Evolutionary conservation across 352 stramenopile genomes (phyloP).

Genomic region (Phytophthora constricta): DNA sequence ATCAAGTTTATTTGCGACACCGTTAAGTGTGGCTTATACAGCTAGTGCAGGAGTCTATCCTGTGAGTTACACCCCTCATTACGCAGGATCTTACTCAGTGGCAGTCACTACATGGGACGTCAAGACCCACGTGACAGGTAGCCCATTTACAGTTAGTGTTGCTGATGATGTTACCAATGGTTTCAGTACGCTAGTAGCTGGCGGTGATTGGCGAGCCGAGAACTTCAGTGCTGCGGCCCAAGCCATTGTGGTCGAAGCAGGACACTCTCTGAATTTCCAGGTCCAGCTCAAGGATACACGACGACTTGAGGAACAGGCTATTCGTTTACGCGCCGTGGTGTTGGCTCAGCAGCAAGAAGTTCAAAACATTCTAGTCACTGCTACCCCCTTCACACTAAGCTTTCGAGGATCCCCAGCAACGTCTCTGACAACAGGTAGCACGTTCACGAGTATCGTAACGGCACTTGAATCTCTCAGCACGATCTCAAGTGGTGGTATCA

Average conservation of each 20-base stretch:
- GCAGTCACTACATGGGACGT: constrained; percentile 81
- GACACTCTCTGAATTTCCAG: constrained; percentile 73
- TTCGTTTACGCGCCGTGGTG: constrained; percentile 65
- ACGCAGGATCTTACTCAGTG: constrained; percentile 90
- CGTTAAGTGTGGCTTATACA: constrained; percentile 55
- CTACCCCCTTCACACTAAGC: constrained; percentile 50
- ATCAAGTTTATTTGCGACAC: constrained; percentile 50
- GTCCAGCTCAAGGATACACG: constrained; percentile 92
- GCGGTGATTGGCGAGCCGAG: constrained; percentile 75
- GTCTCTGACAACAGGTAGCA: constrained; percentile 41
- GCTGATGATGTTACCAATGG: constrained; percentile 72
- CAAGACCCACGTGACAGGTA: constrained; percentile 83
- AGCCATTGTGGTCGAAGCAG: constrained; percentile 60
- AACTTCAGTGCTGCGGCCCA: constrained; percentile 59
- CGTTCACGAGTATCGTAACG: constrained; percentile 51
- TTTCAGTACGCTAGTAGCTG: constrained; percentile 71
- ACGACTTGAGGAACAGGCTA: constrained; percentile 68
- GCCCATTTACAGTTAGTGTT: constrained; percentile 89
- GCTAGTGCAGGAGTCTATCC: constrained; percentile 88
- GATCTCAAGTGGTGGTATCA: constrained; percentile 78
- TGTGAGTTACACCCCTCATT: constrained; percentile 91
- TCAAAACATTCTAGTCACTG: constrained; percentile 58
- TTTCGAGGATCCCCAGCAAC: constrained; percentile 63
- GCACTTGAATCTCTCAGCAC: constrained; percentile 86
- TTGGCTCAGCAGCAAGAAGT: constrained; percentile 56